Evolutionary conservation across 306 rosid species (phyloP).

Genomic region (Ammopiptanthus mongolicus): DNA sequence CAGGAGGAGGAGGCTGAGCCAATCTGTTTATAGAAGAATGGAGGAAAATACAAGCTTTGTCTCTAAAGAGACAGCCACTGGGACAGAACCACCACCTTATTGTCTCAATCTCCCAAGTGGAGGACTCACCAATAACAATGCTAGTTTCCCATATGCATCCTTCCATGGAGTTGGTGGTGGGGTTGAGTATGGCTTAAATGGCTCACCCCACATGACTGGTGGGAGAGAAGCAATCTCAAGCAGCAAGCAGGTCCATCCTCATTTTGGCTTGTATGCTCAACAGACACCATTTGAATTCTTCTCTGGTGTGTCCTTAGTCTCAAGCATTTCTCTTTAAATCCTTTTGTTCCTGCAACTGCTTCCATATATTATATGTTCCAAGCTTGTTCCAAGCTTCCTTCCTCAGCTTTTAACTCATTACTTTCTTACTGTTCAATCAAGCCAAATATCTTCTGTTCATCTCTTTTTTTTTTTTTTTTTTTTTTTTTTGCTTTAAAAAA

Average conservation of each 20-base stretch:
- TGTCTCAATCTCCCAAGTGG: conserved; percentile 26
- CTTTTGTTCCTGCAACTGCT: not conserved
- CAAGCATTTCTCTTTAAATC: not conserved
- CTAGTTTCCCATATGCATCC: conserved; percentile 35
- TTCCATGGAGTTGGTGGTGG: conserved; percentile 31
- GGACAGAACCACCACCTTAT: conserved; percentile 20
- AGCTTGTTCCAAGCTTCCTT: not conserved
- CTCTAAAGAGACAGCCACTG: conserved; percentile 23
- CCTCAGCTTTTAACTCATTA: not conserved
- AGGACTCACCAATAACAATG: not conserved
- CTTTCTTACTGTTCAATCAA: not conserved
- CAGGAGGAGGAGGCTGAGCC: conserved; percentile 71
- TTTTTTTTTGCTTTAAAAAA: not conserved
- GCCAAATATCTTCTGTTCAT: not conserved
- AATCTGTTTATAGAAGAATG: conserved; percentile 55
- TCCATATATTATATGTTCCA: not conserved
- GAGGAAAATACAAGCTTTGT: conserved; percentile 44
- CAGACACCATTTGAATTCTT: conserved; percentile 51
- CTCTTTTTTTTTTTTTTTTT: not conserved
- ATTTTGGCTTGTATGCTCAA: conserved; percentile 31
- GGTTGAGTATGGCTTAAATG: conserved; percentile 37
- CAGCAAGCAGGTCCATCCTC: conserved; percentile 25
- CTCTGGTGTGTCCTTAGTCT: conserved; percentile 36
- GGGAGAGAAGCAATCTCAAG: conserved; percentile 38
- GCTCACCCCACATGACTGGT: conserved; percentile 33